phyloP scores from a whole-genome alignment of 1,284 basidiomycete species.

The Ganoderma leucocontextum region DNA sequence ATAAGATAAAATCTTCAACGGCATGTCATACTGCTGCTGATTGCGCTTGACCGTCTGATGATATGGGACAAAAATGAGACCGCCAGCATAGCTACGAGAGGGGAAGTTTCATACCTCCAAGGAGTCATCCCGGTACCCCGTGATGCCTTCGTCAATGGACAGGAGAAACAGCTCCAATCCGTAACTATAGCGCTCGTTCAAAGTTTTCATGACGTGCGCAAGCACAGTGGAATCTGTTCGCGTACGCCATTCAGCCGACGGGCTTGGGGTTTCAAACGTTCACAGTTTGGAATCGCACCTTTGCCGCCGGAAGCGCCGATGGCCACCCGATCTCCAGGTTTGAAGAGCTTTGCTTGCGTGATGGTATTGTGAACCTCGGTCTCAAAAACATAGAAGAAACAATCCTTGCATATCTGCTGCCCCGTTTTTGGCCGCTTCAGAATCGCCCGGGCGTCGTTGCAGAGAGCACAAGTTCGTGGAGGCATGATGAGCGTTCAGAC shows the following conservation, averaged over 20 bases:
- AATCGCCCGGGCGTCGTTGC: constrained; percentile 82
- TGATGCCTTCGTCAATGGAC: constrained; percentile 99
- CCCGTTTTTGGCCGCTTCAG: constrained; percentile 97
- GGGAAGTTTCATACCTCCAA: constrained; percentile 72
- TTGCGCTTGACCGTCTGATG: constrained; percentile 95
- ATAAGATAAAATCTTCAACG: constrained; percentile 96
- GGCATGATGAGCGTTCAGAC: constrained; percentile 60
- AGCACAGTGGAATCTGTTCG: constrained; percentile 93
- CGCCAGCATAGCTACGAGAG: background rate
- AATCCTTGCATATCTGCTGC: constrained; percentile 94
- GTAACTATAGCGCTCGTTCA: constrained; percentile 95
- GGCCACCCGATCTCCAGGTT: constrained; percentile 92
- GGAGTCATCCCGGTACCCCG: constrained; percentile 97
- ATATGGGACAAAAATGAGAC: constrained; percentile 21
- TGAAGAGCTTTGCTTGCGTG: constrained; percentile 82
- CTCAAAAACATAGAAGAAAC: constrained; percentile 98
- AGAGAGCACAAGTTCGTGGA: constrained; percentile 77
- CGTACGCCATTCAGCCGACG: constrained; percentile 1
- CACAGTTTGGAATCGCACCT: constrained; percentile 56
- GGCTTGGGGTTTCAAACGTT: background rate
- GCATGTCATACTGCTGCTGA: constrained; percentile 93
- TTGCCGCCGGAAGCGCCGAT: constrained; percentile 99
- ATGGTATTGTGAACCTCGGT: constrained; percentile 99
- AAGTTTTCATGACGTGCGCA: constrained; percentile 94
- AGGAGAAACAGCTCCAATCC: constrained; percentile 92